Conservation (phyloP, 2,329 filamentous ascomycete genomes). For the Xylaria sp. region DNA sequence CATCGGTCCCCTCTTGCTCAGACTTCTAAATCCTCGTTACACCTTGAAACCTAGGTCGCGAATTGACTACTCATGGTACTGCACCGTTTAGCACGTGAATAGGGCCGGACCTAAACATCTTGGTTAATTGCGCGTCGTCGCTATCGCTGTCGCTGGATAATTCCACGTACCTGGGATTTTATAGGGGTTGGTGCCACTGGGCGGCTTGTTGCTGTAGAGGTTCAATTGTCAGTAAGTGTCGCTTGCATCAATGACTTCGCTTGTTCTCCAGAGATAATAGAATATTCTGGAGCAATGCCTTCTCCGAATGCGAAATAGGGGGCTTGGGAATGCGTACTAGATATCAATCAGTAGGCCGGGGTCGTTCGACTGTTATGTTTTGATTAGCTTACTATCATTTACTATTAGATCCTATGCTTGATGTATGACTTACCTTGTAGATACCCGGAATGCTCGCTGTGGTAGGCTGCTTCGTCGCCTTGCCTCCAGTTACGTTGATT, state of each 20-base stretch:
- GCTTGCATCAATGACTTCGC: not conserved
- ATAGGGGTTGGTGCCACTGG: conserved; percentile 42
- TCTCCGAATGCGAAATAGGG: not conserved
- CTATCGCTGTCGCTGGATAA: not conserved
- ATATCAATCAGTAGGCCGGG: conserved; percentile 53
- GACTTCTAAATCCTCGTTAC: not conserved
- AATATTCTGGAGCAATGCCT: not conserved
- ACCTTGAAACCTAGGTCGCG: not conserved
- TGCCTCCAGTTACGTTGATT: conserved; percentile 52
- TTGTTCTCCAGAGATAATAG: not conserved
- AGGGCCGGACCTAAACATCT: conserved; percentile 12
- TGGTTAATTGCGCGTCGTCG: not conserved
- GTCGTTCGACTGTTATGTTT: conserved; percentile 47
- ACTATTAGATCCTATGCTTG: not conserved
- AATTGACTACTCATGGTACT: not conserved
- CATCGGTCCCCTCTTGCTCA: not conserved
- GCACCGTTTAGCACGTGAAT: conserved; percentile 20
- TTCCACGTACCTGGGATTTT: conserved; percentile 49
- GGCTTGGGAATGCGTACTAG: conserved; percentile 39
- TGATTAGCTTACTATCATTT: not conserved
- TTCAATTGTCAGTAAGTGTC: not conserved
- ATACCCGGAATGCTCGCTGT: conserved; percentile 54
- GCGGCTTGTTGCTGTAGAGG: conserved; percentile 39
- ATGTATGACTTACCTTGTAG: conserved; percentile 48
- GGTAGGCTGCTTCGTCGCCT: conserved; percentile 46